Evolutionary conservation across 208 protist genomes (phyloP).

Genomic region (Naegleria gruberi): DNA sequence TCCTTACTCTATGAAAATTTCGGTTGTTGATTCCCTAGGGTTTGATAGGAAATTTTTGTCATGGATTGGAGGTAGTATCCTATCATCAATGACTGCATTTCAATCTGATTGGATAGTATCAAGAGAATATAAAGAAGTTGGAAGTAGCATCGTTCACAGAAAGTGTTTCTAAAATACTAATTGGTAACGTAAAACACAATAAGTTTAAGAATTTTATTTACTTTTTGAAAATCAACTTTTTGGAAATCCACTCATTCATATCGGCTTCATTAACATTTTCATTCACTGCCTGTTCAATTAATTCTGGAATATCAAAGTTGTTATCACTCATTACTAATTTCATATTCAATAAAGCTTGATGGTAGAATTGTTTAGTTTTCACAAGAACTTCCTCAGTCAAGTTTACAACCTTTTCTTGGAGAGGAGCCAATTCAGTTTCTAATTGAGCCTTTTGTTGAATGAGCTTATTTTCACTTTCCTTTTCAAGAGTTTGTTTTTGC

Average conservation of each 20-base stretch:
- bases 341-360: not conserved
- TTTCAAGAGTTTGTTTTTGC: not conserved
- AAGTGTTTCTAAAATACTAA: slow-evolving; percentile 93
- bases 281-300: not conserved
- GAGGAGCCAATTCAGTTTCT: not conserved
- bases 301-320: not conserved
- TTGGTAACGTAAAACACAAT: too few relatives aligned
- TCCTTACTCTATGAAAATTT: slow-evolving; percentile 78
- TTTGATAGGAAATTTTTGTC: slow-evolving; percentile 90
- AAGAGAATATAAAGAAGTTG: slow-evolving; percentile 95
- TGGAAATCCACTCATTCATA: not conserved
- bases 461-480: too few relatives aligned
- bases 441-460: not conserved
- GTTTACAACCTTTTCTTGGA: not conserved
- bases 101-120: slow-evolving; percentile 95
- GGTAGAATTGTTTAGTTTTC: not conserved
- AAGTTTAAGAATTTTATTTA: not conserved
- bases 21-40: slow-evolving; percentile 85
- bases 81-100: slow-evolving; percentile 91
- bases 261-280: not conserved
- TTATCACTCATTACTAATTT: not conserved
- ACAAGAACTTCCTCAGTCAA: not conserved
- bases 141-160: slow-evolving; percentile 89
- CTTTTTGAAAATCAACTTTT: not conserved
- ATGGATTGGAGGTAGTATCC: slow-evolving; percentile 93